These are phyloP conservation scores for Diplogelasinospora grovesii DNA, from an alignment of 495 filamentous ascomycete species.

Conservation along the genomic window DNA sequence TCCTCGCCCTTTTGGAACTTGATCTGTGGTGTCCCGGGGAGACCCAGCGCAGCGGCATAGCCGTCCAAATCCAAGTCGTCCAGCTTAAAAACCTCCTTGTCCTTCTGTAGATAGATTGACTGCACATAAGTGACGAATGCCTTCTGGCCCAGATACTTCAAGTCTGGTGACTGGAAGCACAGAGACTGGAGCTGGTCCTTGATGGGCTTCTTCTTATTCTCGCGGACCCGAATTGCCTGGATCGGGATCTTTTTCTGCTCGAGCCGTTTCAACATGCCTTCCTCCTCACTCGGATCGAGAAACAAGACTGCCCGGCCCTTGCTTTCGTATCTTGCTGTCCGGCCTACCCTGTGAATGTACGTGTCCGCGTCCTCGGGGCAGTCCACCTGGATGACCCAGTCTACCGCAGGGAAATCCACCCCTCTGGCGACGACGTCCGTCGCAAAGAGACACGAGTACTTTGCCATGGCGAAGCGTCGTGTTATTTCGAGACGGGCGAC, in stretches of 20 bases:
- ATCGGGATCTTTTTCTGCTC: constrained; percentile 85
- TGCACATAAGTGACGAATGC: constrained; percentile 85
- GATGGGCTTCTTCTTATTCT: constrained; percentile 85
- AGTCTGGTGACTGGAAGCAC: constrained; percentile 88
- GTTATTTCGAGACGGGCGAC: constrained; percentile 80
- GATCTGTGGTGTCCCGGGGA: constrained; percentile 86
- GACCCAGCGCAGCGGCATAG: constrained; percentile 74
- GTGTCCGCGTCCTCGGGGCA: constrained; percentile 95
- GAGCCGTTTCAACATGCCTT: constrained; percentile 72
- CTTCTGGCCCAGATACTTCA: constrained; percentile 95
- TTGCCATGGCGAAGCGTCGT: constrained; percentile 65
- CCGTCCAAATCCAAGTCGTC: constrained; percentile 75
- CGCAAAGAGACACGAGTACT: constrained; percentile 81
- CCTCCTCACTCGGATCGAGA: constrained; percentile 84
- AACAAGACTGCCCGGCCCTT: constrained; percentile 85
- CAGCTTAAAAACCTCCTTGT: constrained; percentile 86
- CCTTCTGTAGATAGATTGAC: constrained; percentile 79
- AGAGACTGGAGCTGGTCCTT: constrained; percentile 78
- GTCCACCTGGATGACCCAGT: constrained; percentile 95
- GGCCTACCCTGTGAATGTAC: constrained; percentile 93
- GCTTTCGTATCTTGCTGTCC: constrained; percentile 89
- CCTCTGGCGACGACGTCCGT: constrained; percentile 93
- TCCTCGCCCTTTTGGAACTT: constrained; percentile 86
- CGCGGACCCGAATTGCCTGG: constrained; percentile 71
- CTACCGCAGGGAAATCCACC: constrained; percentile 91